Percentiles rank a stretch among this genome's conserved stretches.
These are phyloP conservation scores for Xylariaceae sp. DNA, from an alignment of 2,329 filamentous ascomycete genomes.

Conservation along the genomic window DNA sequence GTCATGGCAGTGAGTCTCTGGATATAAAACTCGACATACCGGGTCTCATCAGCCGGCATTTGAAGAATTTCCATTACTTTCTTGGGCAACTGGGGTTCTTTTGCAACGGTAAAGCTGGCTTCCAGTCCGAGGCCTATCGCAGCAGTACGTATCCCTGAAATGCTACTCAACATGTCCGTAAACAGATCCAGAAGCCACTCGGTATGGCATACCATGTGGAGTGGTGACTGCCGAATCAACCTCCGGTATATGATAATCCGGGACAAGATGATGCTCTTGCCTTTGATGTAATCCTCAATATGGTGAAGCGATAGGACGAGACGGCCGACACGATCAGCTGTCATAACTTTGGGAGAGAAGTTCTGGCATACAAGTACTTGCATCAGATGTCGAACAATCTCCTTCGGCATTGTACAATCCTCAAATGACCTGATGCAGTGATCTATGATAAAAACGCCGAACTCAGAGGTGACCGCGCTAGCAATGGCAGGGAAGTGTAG, in stretches of 20 bases:
- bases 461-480: slow-evolving; percentile 67
- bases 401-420: slow-evolving; percentile 65
- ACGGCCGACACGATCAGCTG: slow-evolving; percentile 60
- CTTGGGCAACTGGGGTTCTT: slow-evolving; percentile 61
- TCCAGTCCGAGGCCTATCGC: slow-evolving; percentile 72
- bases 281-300: slow-evolving; percentile 67
- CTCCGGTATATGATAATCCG: slow-evolving; percentile 74
- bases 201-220: slow-evolving; percentile 63
- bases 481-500: slow-evolving; percentile 69
- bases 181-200: slow-evolving; percentile 83
- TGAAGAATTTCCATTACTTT: slow-evolving; percentile 61
- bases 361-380: slow-evolving; percentile 75
- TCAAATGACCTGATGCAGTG: slow-evolving; percentile 70
- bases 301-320: slow-evolving; percentile 66
- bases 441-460: slow-evolving; percentile 74
- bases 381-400: slow-evolving; percentile 72
- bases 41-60: slow-evolving; percentile 52
- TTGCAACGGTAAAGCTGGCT: slow-evolving; percentile 63
- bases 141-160: slow-evolving; percentile 69
- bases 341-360: slow-evolving; percentile 72
- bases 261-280: slow-evolving; percentile 74
- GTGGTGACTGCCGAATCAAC: slow-evolving; percentile 65
- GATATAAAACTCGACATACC: slow-evolving; percentile 65
- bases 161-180: slow-evolving; percentile 70
- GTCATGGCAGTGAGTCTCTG: slow-evolving; percentile 64